Evolutionary conservation across 2,329 filamentous ascomycete genomes (phyloP).

Genomic region (Penicillium italicum): DNA sequence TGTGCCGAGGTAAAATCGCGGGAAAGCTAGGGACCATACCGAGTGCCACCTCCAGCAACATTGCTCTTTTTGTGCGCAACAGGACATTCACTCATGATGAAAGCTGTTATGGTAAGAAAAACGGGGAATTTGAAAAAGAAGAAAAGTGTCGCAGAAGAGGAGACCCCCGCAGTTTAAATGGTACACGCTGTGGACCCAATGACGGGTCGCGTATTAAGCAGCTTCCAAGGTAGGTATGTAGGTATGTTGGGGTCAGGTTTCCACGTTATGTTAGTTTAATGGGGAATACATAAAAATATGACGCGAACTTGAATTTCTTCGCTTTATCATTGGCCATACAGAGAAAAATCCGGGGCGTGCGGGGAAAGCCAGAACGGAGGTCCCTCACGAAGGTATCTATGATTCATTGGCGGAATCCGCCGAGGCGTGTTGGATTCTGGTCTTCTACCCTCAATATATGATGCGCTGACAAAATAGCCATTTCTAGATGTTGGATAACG

Average conservation of each 20-base stretch:
- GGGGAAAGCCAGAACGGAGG: neutral
- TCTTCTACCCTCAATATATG: neutral
- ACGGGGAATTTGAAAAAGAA: neutral
- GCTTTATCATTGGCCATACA: neutral
- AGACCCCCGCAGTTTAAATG: constrained; percentile 11
- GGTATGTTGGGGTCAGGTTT: neutral
- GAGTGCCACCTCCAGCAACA: constrained; percentile 59
- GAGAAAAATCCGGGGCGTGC: constrained; percentile 2
- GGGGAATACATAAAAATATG: neutral
- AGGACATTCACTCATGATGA: constrained; percentile 30
- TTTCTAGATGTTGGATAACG: neutral
- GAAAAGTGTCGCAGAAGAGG: neutral
- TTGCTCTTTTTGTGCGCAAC: constrained; percentile 31
- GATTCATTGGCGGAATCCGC: constrained; percentile 5
- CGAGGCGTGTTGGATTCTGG: neutral
- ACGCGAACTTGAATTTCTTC: neutral
- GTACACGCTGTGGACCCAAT: constrained; percentile 1
- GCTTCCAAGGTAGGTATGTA: too few species aligned
- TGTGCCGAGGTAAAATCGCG: neutral
- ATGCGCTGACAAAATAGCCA: constrained; percentile 5
- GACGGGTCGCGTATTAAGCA: constrained; percentile 1
- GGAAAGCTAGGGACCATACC: neutral
- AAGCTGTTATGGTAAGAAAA: neutral
- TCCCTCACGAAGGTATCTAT: neutral
- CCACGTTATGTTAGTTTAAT: neutral